Conservation (phyloP, 768 basidiomycete species). For the Mycena albidolilacea region DNA sequence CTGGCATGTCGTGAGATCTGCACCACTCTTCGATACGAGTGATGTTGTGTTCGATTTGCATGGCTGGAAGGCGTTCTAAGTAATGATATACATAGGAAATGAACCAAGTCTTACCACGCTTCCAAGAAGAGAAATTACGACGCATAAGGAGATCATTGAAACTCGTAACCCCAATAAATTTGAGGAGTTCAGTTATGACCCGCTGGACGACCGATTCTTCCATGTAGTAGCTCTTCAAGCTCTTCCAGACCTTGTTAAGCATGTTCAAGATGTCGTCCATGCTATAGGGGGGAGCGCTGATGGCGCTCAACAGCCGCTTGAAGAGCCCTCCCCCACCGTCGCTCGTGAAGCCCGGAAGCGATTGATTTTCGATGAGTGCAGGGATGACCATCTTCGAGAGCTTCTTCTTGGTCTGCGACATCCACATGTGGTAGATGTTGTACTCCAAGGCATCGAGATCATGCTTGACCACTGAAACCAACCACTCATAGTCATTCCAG, state of each 20-base stretch:
- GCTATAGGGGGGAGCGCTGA: constrained; percentile 88
- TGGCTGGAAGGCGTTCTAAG: constrained; percentile 67
- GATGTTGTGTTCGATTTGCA: constrained; percentile 99
- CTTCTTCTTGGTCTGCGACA: constrained; percentile 97
- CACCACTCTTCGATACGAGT: constrained; percentile 99
- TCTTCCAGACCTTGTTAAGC: constrained; percentile 98
- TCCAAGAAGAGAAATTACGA: constrained; percentile 99
- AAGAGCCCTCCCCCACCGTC: constrained; percentile 95
- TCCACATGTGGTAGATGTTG: constrained; percentile 99
- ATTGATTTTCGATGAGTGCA: constrained; percentile 97
- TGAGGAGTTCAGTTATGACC: constrained; percentile 93
- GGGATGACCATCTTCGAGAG: constrained; percentile 98
- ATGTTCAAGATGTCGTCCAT: constrained; percentile 99
- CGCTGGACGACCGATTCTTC: constrained; percentile 98
- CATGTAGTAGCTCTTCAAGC: constrained; percentile 98
- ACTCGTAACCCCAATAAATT: constrained; percentile 95
- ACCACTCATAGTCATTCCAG: constrained; percentile 96
- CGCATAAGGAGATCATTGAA: constrained; percentile 99
- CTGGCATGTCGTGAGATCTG: constrained; percentile 99
- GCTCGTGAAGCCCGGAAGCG: constrained; percentile 95
- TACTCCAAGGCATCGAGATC: constrained; percentile 98
- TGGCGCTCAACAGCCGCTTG: constrained; percentile 91
- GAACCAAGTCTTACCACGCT: constrained; percentile 80
- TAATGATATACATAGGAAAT: not conserved
- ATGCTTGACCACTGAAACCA: constrained; percentile 98